A percentile compares a stretch with the other conserved stretches of the same genome.
Evolutionary conservation across 2,329 filamentous ascomycete genomes (phyloP).

Genomic region (Arachnomyces sp.): DNA sequence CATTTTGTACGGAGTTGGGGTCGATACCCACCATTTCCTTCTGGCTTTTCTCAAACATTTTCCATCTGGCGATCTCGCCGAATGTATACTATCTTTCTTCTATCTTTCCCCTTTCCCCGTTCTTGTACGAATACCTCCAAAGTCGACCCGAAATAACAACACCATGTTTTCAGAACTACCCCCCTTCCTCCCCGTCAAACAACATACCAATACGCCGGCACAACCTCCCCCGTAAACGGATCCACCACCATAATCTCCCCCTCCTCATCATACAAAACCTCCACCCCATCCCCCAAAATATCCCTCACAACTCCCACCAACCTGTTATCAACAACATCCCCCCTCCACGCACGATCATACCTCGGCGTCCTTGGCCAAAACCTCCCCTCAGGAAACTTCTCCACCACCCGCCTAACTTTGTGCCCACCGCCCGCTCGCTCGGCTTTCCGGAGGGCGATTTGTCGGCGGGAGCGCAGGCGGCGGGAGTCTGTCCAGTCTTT

Average conservation of each 20-base stretch:
- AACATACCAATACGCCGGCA: background rate
- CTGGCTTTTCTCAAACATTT: too few relatives aligned
- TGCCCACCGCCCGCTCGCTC: background rate
- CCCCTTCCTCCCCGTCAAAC: background rate
- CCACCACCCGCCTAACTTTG: background rate
- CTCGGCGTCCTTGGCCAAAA: slow-evolving; percentile 10
- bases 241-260: background rate
- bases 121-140: background rate
- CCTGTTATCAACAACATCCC: background rate
- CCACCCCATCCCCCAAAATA: background rate
- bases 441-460: background rate
- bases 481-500: slow-evolving; percentile 11
- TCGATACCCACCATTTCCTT: background rate
- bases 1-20: slow-evolving; percentile 1
- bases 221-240: background rate
- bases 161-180: background rate
- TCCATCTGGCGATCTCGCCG: background rate
- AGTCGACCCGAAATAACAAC: too few relatives aligned
- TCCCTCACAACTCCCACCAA: background rate
- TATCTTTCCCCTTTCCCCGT: background rate
- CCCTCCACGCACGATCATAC: slow-evolving; percentile 1
- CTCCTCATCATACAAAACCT: background rate
- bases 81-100: background rate
- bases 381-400: slow-evolving; percentile 7
- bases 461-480: slow-evolving; percentile 6